Evolutionary conservation across 768 basidiomycete genomes (phyloP), one percentile per base, ranked within the genome.

Genomic region (Piloderma croceum): DNA sequence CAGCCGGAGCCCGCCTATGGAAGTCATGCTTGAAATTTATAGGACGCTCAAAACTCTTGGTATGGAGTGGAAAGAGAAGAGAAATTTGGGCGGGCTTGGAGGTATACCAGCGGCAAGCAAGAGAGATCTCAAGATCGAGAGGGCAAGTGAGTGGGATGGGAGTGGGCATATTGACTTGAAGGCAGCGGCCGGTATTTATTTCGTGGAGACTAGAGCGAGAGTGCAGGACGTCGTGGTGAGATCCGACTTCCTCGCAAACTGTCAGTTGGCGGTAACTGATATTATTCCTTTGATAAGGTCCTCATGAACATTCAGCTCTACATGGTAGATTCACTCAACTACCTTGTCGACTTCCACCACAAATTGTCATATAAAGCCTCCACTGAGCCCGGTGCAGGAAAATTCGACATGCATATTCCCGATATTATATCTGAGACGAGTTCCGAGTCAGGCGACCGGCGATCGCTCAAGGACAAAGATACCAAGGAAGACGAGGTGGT

Each of bases 11-110:
- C 90, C 92, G 23, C 96, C 93, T 17, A 94, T 98, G 89, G 96
- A 99, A 61, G 94, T 99, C 18, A 97, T 99, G 93, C 67, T 96
- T 19, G 94, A 97, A 73, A 96, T 99, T 38, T 98, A 99, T 64
- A 71, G 88, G 46, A 96, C 93, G 31, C 66, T 99, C 36, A 84
- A 85, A 64, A 70, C 81, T 44, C 70, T 97, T 15, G 89, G 85
- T 12, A 94, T 98, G 90, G 90, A 99, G 63, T 99, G 96, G 96
- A 89, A 89, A 60, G 81, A 86, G 67, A 96, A 96, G 71, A 76
- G 74, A 47, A 79, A 78, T 44, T 61, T 90, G 2, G 86, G 85
- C 1, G 81, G 83, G 4, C 55, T 89, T 21, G 85, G 85, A 3
- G 79, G 77, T 5, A 46, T 75, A 12, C 51, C 32, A 23, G 44